Evolutionary conservation across 805 yeast species (phyloP), one percentile per base, ranked within the genome.

Genomic region (Zygosaccharomyces kombuchaensis): DNA sequence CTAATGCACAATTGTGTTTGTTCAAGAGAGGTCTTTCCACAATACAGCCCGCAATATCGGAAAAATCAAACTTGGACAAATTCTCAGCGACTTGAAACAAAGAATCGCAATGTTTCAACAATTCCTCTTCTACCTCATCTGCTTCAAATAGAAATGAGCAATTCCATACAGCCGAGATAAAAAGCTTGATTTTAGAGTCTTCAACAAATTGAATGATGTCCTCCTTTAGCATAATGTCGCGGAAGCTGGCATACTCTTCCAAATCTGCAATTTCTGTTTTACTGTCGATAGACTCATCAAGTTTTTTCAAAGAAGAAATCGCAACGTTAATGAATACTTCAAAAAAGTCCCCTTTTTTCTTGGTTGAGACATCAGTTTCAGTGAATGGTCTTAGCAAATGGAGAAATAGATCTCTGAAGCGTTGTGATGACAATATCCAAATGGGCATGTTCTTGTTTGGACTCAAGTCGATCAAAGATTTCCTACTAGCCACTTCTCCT

Each of bases 1-100:
- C 58, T 36, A 75, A 64, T 12, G 89, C 74, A 30, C 84, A 71
- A 5, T 60, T 50, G 9, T 68, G 66, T 47, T 83, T 77, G 1
- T 75, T 63, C 17, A 73, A 61, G 9, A 70, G 56, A 1, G 54
- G 55, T 1, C 82, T 61, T 2, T 76, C 74, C 31, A 73, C 73
- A 0, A 91, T 83, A 0, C 86, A 73, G 1, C 93, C 93, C 54
- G 74, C 78, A n/a, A 75, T 68, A 7, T 72, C 72, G 8, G 72
- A 74, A 45, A 76, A 72, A 10, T 73, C 65, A 47, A 75, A 75
- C 1, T 58, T 45, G 2, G 73, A 60, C 3, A 81, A 55, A 9
- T 56, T 59, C 9, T 59, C 50, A 2, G 77, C 62, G 4, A 76
- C 65, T 9, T 68, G 71, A 3, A 59, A 57, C 3, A 74, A 62